Evolutionary conservation across 495 filamentous ascomycete genomes (phyloP).

Genomic region (Hypoxylon rickii): DNA sequence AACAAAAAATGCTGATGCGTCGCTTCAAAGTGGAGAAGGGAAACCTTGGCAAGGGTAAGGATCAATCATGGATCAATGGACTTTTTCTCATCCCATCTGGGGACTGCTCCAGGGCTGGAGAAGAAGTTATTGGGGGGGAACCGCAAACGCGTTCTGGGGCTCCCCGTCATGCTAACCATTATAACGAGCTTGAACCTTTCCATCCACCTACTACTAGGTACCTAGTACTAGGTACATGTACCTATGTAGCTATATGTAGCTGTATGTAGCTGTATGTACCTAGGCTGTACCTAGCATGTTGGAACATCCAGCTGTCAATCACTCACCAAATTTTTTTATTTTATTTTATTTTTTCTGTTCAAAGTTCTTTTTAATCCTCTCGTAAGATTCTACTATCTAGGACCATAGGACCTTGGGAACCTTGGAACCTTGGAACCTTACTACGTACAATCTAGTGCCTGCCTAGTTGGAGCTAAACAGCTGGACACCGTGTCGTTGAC

Average conservation of each 20-base stretch:
- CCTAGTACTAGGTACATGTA: too few relatives aligned
- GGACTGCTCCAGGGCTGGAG: neutral
- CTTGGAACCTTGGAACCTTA: too few relatives aligned
- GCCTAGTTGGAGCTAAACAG: constrained; percentile 6
- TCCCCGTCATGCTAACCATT: too few relatives aligned
- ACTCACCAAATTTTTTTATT: constrained; percentile 7
- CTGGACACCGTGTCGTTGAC: constrained; percentile 4
- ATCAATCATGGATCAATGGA: constrained; percentile 9
- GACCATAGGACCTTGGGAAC: too few relatives aligned
- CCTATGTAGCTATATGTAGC: too few relatives aligned
- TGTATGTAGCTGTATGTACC: too few relatives aligned
- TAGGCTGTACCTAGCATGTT: too few relatives aligned
- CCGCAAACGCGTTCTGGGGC: constrained; percentile 23
- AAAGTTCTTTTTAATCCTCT: too few relatives aligned
- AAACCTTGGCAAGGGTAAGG: constrained; percentile 23
- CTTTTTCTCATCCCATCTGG: constrained; percentile 12
- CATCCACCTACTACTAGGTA: too few relatives aligned
- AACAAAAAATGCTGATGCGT: constrained; percentile 21
- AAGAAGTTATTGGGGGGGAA: constrained; percentile 22
- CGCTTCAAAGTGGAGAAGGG: constrained; percentile 11
- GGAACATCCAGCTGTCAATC: constrained; percentile 5
- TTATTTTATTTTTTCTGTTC: neutral
- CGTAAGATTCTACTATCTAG: too few relatives aligned
- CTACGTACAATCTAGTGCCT: too few relatives aligned
- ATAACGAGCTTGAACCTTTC: too few relatives aligned